Percentiles rank a stretch among this genome's conserved stretches.
phyloP scores from a whole-genome alignment of 768 basidiomycete genomes.

The Dioszegia aurantiaca region DNA sequence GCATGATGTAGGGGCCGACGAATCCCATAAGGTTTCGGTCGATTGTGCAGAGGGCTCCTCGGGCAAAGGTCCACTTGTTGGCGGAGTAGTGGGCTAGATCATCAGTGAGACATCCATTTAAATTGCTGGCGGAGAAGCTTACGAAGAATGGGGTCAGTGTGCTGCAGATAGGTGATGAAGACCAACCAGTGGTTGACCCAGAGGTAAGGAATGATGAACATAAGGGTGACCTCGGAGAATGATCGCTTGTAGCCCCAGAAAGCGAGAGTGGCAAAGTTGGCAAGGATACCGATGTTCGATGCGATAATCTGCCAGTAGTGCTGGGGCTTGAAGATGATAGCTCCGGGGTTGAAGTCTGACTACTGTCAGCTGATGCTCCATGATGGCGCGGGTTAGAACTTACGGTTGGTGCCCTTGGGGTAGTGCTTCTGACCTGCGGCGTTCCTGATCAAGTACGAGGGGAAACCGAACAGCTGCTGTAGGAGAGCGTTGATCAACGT shows the following conservation, averaged over 20 bases:
- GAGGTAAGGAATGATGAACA: slow-evolving; percentile 85
- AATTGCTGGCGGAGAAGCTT: background rate
- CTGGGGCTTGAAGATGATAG: slow-evolving; percentile 79
- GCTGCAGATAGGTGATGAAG: slow-evolving; percentile 94
- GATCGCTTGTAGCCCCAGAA: slow-evolving; percentile 63
- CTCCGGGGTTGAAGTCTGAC: slow-evolving; percentile 69
- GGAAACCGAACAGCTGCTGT: slow-evolving; percentile 74
- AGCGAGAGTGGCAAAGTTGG: slow-evolving; percentile 67
- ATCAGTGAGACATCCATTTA: background rate
- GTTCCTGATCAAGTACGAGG: slow-evolving; percentile 74
- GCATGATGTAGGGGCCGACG: slow-evolving; percentile 78
- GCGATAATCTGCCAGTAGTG: slow-evolving; percentile 72
- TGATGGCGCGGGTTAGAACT: slow-evolving; percentile 55
- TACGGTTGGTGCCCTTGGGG: slow-evolving; percentile 70
- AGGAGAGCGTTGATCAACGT: slow-evolving; percentile 50
- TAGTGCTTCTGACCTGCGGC: slow-evolving; percentile 81
- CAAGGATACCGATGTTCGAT: slow-evolving; percentile 75
- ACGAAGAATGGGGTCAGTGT: slow-evolving; percentile 82
- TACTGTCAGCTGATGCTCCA: slow-evolving; percentile 30
- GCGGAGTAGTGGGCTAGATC: slow-evolving; percentile 73
- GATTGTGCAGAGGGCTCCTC: slow-evolving; percentile 87
- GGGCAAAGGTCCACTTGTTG: slow-evolving; percentile 83
- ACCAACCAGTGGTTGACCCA: slow-evolving; percentile 81
- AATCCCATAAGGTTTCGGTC: slow-evolving; percentile 81
- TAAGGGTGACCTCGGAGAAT: slow-evolving; percentile 68